Conservation (phyloP, 495 filamentous ascomycete species). For the Parmelia sp. region DNA sequence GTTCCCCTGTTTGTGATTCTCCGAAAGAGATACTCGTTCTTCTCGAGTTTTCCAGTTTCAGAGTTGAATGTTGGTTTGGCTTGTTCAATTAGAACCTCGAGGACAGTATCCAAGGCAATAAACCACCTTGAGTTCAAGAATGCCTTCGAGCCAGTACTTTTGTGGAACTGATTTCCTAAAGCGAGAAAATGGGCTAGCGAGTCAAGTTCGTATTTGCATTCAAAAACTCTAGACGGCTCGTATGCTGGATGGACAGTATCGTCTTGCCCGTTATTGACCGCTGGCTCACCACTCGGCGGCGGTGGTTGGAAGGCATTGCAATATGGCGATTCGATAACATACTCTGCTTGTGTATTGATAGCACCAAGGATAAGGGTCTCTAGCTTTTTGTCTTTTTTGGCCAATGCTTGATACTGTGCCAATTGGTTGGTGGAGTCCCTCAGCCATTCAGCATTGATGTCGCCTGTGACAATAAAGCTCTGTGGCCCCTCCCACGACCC, state of each 20-base stretch:
- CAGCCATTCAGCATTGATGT: constrained; percentile 97
- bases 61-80: constrained; percentile 70
- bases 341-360: constrained; percentile 94
- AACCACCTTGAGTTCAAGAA: constrained; percentile 79
- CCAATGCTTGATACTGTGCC: constrained; percentile 77
- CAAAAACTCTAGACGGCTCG: constrained; percentile 78
- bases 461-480: constrained; percentile 96
- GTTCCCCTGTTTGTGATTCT: constrained; percentile 74
- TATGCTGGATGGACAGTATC: constrained; percentile 83
- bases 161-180: constrained; percentile 77
- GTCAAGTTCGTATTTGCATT: constrained; percentile 99
- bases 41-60: constrained; percentile 52
- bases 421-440: constrained; percentile 96
- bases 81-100: constrained; percentile 71
- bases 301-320: constrained; percentile 99
- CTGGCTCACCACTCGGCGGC: constrained; percentile 62
- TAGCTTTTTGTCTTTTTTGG: constrained; percentile 68
- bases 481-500: constrained; percentile 75
- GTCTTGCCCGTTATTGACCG: constrained; percentile 66
- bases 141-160: constrained; percentile 66
- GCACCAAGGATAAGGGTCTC: constrained; percentile 81
- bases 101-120: constrained; percentile 64
- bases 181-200: constrained; percentile 88
- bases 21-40: constrained; percentile 82
- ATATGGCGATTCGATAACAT: constrained; percentile 89